Percentiles rank a stretch among this genome's conserved stretches.
Evolutionary conservation across 2,329 filamentous ascomycete species (phyloP).

Genomic region (Colletotrichum cereale): DNA sequence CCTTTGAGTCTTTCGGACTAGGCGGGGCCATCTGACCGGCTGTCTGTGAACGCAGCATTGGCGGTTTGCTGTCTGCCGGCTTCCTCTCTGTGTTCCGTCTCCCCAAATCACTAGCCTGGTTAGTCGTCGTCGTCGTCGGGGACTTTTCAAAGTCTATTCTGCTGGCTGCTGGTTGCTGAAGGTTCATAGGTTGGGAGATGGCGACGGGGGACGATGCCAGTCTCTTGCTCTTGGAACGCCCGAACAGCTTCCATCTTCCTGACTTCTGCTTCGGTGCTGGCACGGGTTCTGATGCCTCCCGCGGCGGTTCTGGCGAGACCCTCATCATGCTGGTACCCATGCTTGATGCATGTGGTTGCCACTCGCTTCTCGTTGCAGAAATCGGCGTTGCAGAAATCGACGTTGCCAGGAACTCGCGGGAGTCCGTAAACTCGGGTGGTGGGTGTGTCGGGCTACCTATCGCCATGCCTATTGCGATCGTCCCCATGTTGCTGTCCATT

Average conservation of each 20-base stretch:
- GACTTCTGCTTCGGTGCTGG: conserved; percentile 59
- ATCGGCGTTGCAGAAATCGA: conserved; percentile 3
- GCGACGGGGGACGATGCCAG: conserved; percentile 35
- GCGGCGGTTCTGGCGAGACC: conserved; percentile 34
- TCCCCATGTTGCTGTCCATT: conserved; percentile 52
- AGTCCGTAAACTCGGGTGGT: conserved; percentile 45
- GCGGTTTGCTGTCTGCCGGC: conserved; percentile 56
- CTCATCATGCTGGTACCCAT: conserved; percentile 31
- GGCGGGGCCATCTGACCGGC: conserved; percentile 47
- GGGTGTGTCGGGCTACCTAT: conserved; percentile 75
- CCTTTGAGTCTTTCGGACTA: conserved; percentile 38
- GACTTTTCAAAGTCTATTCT: conserved; percentile 16
- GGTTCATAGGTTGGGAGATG: conserved; percentile 36
- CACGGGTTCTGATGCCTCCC: conserved; percentile 22
- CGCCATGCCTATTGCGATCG: conserved; percentile 77
- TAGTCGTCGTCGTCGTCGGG: conserved; percentile 15
- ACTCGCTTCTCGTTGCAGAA: conserved; percentile 38
- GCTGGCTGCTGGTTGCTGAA: conserved; percentile 22
- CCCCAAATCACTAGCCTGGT: conserved; percentile 39
- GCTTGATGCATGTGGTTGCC: conserved; percentile 46
- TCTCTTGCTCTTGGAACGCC: conserved; percentile 54
- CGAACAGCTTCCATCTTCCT: conserved; percentile 72
- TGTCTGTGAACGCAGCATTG: conserved; percentile 58
- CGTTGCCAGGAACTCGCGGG: not conserved
- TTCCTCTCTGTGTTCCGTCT: conserved; percentile 56